These are phyloP conservation scores for Ophiostoma tasmaniense DNA, from an alignment of 2,329 filamentous ascomycete species.

Conservation along the genomic window DNA sequence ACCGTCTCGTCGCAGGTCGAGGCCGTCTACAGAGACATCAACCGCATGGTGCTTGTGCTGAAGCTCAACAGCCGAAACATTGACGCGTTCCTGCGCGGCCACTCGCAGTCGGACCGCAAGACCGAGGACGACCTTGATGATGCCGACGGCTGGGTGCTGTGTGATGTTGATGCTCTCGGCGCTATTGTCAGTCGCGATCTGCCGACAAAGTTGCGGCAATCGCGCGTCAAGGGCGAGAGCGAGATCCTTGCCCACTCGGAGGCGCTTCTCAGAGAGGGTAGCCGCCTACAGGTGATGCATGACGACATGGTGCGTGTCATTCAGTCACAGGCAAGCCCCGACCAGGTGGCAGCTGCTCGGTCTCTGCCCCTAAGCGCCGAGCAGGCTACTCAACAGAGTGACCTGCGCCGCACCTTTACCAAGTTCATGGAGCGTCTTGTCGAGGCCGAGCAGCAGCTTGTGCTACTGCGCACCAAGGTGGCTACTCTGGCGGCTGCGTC, in stretches of 20 bases:
- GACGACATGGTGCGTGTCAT: slow-evolving; percentile 73
- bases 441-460: slow-evolving; percentile 71
- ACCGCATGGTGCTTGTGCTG: slow-evolving; percentile 88
- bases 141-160: slow-evolving; percentile 62
- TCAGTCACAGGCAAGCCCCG: slow-evolving; percentile 58
- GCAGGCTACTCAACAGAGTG: slow-evolving; percentile 73
- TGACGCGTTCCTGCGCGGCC: slow-evolving; percentile 56
- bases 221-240: slow-evolving; percentile 59
- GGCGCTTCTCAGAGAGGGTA: slow-evolving; percentile 60
- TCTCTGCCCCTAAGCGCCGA: slow-evolving; percentile 74
- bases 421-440: slow-evolving; percentile 65
- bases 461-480: slow-evolving; percentile 70
- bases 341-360: slow-evolving; percentile 54
- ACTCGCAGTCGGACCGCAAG: slow-evolving; percentile 45
- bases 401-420: slow-evolving; percentile 68
- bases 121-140: slow-evolving; percentile 60
- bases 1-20: slow-evolving; percentile 56
- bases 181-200: slow-evolving; percentile 57
- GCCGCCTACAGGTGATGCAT: slow-evolving; percentile 64
- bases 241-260: slow-evolving; percentile 61
- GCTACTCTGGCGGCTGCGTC: slow-evolving; percentile 45
- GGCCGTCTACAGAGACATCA: slow-evolving; percentile 68
- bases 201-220: slow-evolving; percentile 53
- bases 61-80: slow-evolving; percentile 72
- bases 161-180: slow-evolving; percentile 63